Base-by-base conservation (phyloP, 345 rosid species). In the Hibiscus syriacus region DNA sequence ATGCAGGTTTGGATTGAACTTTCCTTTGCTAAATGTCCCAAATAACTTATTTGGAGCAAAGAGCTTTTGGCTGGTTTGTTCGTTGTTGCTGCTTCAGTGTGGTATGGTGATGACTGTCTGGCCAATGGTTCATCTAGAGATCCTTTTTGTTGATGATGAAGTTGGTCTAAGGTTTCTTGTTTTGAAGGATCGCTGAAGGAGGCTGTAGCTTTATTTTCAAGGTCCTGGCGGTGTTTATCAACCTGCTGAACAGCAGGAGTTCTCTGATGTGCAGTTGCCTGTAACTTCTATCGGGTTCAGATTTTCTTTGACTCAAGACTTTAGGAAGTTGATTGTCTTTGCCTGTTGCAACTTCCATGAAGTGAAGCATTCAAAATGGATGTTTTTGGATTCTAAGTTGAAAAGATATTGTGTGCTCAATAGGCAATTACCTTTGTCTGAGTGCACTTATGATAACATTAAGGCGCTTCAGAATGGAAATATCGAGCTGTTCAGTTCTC, bases 51-150 rank as follows among this genome's bases (percentile, higher is more conserved):
- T 66, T 64, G 80, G 74, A 67, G 71, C 62, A 9, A 83, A 80
- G 69, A 70, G 72, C 69, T 56, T 67, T 55, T 74, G 79, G 86
- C 74, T 87, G 70, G 48, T 79, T 71, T 85, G 72, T 73, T 69
- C 79, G 48, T 55, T 80, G 3, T 45, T 76, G 32, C 81, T 86
- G 73, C 87, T 80, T 76, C 86, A 72, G 60, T 61, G 73, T 79
- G 97, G 99, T 78, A 74, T 49, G 26, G 62, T 91, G 72, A 80
- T 72, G 68, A 64, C 70, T 55, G 48, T 69, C 39, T 84, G 92
- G 96, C 98, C 98, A 70, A 80, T 74, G 73, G 86, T 89, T 71
- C 78, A 85, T 66, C 79, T 94, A 85, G 98, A 94, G 86, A 85
- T 91, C 83, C 86, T 89, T 79, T 85, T 94, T 76, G 79, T 91